A percentile compares a stretch with the other conserved stretches of the same genome.
Evolutionary conservation across 768 basidiomycete species (phyloP).

Genomic region (Psilocybe tampanensis): DNA sequence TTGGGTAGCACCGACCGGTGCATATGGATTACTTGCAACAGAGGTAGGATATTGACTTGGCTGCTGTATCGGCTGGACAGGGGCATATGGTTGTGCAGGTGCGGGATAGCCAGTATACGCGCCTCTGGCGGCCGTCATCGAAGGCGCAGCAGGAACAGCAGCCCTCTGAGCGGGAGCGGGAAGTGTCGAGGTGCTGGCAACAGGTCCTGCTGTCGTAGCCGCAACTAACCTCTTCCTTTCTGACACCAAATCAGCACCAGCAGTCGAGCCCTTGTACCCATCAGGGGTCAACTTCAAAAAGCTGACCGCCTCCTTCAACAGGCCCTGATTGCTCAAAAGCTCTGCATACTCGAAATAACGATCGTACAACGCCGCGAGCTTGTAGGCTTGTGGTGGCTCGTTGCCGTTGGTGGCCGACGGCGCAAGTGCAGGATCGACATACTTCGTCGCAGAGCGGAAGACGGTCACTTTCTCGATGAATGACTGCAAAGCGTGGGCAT

Average conservation of each 20-base stretch:
- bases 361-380: constrained; percentile 86
- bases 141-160: constrained; percentile 13
- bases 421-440: constrained; percentile 72
- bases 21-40: constrained; percentile 12
- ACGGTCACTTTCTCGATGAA: constrained; percentile 97
- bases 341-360: constrained; percentile 96
- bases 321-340: constrained; percentile 87
- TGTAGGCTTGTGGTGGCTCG: constrained; percentile 67
- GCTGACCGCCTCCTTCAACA: constrained; percentile 76
- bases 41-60: constrained; percentile 9
- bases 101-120: constrained; percentile 20
- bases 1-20: constrained; percentile 18
- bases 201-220: constrained; percentile 29
- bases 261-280: constrained; percentile 67
- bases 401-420: constrained; percentile 28
- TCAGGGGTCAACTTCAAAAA: constrained; percentile 81
- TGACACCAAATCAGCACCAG: constrained; percentile 38
- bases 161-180: constrained; percentile 13
- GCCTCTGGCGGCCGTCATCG: constrained; percentile 18
- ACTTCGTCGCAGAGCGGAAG: constrained; percentile 85
- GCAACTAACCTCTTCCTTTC: constrained; percentile 41
- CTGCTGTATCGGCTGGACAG: constrained; percentile 10
- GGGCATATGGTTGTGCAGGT: constrained; percentile 9
- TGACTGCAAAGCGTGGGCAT: constrained; percentile 85
- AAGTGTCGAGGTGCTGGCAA: constrained; percentile 19